Evolutionary conservation across 2,329 filamentous ascomycete species (phyloP).

Genomic region (Geosmithia morbida): DNA sequence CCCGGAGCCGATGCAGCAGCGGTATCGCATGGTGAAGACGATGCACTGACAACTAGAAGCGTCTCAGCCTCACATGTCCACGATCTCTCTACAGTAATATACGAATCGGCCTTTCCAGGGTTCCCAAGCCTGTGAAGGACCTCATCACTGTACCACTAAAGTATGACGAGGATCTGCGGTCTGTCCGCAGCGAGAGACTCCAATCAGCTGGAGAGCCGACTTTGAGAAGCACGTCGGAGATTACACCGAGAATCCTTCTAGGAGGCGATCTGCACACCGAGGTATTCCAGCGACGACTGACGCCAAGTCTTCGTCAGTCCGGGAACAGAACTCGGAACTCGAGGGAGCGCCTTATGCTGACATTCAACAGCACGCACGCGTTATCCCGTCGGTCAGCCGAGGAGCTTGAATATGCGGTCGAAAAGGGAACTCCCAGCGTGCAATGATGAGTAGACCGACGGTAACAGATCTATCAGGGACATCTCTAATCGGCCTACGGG

Average conservation of each 20-base stretch:
- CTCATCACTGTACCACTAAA: slow-evolving; percentile 1
- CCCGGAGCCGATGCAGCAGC: too few species aligned
- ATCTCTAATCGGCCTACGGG: too few species aligned
- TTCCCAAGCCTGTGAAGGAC: background rate
- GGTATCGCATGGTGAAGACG: too few species aligned
- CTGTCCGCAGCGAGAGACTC: slow-evolving; percentile 1
- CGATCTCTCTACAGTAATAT: too few species aligned
- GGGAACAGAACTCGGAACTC: too few species aligned
- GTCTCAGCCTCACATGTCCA: too few species aligned
- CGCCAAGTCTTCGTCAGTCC: too few species aligned
- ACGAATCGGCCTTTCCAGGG: too few species aligned
- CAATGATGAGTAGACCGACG: slow-evolving; percentile 31
- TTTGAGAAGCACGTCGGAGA: background rate
- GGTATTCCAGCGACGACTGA: slow-evolving; percentile 2
- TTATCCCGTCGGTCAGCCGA: background rate
- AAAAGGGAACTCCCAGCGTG: slow-evolving; percentile 33
- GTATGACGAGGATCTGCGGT: slow-evolving; percentile 3
- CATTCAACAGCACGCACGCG: too few species aligned
- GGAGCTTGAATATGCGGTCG: slow-evolving; percentile 5
- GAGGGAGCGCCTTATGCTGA: too few species aligned
- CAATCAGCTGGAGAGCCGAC: slow-evolving; percentile 1
- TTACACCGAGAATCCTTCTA: background rate
- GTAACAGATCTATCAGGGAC: too few species aligned
- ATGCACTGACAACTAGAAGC: too few species aligned
- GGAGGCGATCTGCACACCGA: slow-evolving; percentile 1